Conservation (phyloP, 768 basidiomycete genomes). For the Suillus subalutaceus region DNA sequence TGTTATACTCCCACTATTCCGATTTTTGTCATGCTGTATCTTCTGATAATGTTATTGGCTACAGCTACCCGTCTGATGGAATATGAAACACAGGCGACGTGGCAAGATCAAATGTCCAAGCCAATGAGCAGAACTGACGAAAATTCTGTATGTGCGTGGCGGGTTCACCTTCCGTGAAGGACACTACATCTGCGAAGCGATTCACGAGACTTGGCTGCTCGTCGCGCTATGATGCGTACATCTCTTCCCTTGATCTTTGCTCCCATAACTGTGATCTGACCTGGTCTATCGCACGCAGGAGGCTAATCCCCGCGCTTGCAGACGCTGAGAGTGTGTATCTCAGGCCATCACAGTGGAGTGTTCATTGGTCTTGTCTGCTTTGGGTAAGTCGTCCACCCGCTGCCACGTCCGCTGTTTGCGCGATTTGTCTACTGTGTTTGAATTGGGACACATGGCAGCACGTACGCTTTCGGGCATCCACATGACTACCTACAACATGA, state of each 20-base stretch:
- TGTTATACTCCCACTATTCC: no score
- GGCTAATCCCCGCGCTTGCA: constrained; percentile 89
- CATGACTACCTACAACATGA: neutral
- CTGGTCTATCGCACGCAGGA: constrained; percentile 52
- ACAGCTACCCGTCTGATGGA: neutral
- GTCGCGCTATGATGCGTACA: constrained; percentile 68
- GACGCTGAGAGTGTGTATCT: constrained; percentile 67
- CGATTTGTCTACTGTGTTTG: neutral
- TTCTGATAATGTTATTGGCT: no score
- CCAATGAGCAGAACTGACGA: constrained; percentile 7
- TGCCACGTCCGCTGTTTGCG: neutral
- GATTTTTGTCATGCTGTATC: no score
- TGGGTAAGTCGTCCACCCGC: constrained; percentile 57
- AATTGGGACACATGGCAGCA: neutral
- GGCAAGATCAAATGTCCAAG: constrained; percentile 13
- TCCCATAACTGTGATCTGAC: neutral
- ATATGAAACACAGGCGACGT: neutral
- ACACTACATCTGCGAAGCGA: constrained; percentile 93
- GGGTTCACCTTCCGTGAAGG: constrained; percentile 96
- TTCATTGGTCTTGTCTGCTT: constrained; percentile 77
- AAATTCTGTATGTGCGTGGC: constrained; percentile 68
- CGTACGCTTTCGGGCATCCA: neutral
- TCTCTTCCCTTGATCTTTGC: no score
- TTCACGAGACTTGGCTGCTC: constrained; percentile 91
- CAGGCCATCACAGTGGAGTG: constrained; percentile 92